Percentiles rank a stretch among this genome's conserved stretches.
Evolutionary conservation across 129 eudicot genomes (phyloP).

Genomic region (Helichrysum umbraculigerum): DNA sequence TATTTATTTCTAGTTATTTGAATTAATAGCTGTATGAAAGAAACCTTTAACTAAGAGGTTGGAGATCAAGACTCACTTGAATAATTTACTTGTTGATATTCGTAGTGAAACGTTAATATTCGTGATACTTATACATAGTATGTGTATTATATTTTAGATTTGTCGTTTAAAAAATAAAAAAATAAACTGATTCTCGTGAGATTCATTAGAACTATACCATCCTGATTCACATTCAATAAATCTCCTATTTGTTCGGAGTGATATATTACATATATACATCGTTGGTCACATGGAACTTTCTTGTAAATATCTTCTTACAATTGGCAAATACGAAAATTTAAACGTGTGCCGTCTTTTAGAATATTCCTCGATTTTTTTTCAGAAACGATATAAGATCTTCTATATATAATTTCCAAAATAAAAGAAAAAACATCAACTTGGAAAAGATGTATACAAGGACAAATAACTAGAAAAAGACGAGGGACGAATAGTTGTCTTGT

Average conservation of each 20-base stretch:
- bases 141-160: too few species aligned
- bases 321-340: neutral
- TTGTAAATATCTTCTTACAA: constrained; percentile 13
- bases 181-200: neutral
- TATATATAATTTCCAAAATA: neutral
- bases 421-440: neutral
- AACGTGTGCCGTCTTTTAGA: constrained; percentile 14
- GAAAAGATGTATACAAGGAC: neutral
- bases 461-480: neutral
- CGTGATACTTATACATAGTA: too few species aligned
- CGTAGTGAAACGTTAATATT: too few species aligned
- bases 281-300: constrained; percentile 8
- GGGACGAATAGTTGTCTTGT: constrained; percentile 16
- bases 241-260: neutral
- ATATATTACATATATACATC: neutral
- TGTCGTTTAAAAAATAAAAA: too few species aligned
- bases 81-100: too few species aligned
- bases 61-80: too few species aligned
- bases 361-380: constrained; percentile 6
- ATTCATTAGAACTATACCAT: neutral
- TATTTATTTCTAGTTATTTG: too few species aligned
- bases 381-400: neutral
- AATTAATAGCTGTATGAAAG: too few species aligned
- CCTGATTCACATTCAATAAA: neutral
- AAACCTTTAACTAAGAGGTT: too few species aligned